Base-by-base conservation (phyloP, 2,329 filamentous ascomycete genomes). In the Penicillium sp. region DNA sequence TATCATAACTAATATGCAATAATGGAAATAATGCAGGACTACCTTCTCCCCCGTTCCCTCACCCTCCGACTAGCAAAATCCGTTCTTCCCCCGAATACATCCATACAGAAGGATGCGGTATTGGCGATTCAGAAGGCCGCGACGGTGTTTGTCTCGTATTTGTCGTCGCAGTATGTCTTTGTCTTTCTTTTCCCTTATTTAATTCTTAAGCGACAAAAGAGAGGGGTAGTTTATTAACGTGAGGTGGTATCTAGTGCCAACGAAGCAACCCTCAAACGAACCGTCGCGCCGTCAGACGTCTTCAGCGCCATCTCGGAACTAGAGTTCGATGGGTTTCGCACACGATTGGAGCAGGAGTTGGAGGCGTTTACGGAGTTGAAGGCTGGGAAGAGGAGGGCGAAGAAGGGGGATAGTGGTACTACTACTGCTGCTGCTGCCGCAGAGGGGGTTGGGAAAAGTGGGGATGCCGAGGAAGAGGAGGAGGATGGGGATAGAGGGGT, bases 101-200 rank as follows among this genome's bases (percentile, higher is more conserved):
- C 78, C 41, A 80, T 84, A 34, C 78, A 82, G 59, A 83, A 82
- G 66, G 81, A 84, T 68, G 81, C 81, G 9, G 68, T 83, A 3
- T 68, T 82, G 15, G 81, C 81, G 6, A 76, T 84, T 53, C 78
- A 80, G 44, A 84, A 83, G 62, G 79, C 79, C 53, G 81, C 81
- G 24, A 84, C 81, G 4, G 81, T 84, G 4, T 84, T 84, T 64
- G 77, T 84, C n/a, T 83, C 78, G 52, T 83, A 83, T 63, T 68
- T 83, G 42, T 77, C 79, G 51, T 75, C 77, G 49, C 74, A 77
- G 79, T 82, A 72, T 52, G 77, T 64, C 37, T 29, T 17, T 22
- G 34, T 19, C 43, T 21, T 22, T 9, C 22, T n/a, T 28, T 48
- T 7, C 6, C 9, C n/a, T n/a, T n/a, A n/a, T n/a, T n/a, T n/a